Evolutionary conservation across 2,329 filamentous ascomycete genomes (phyloP), one percentile per base, ranked within the genome.

Genomic region (Fusarium falciforme): DNA sequence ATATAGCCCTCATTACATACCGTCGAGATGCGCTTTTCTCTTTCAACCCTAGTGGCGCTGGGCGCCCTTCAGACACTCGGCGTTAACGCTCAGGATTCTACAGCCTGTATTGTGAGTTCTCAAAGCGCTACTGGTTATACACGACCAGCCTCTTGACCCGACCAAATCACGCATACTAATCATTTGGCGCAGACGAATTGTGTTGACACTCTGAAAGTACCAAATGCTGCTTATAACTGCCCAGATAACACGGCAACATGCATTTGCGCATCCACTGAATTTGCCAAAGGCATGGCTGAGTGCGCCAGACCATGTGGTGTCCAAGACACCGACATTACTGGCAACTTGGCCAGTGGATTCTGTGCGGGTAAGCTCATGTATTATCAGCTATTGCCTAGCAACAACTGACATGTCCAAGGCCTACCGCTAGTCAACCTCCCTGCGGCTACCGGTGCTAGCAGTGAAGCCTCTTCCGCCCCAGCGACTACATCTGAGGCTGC

Each of bases 281-380:
- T 84, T 62, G 55, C 76, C 31, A 76, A 76, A 64, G 83, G 83
- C n/a, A 80, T 87, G 55, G 76, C 79, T 25, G 84, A 86, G 58
- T 87, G 85, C 66, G 81, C 84, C 36, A 77, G 74, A 52, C 76
- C 61, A 11, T 82, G 80, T 67, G 76, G 70, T 44, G 78, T 76
- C 47, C 73, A 69, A 12, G 59, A 69, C 14, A 71, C 70, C 27
- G 76, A 77, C 36, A 71, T 80, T 35, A 61, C 64, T 14, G 64
- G 61, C 12, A 70, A 62, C 27, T 62, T 82, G 11, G 61, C 65
- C 14, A 59, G 57, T 20, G 68, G 73, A 29, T 76, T 78, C 60
- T 80, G 79, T 44, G 57, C 55, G 20, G 69, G 79, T 80, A 71
- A 40, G 77, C 72, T 47, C 25, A 22, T 16, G 11, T 8, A 7